Percentiles rank a stretch among this genome's conserved stretches.
Conservation (phyloP, 371 early-diverging fungal species). For the Rhizomucor pusillus region DNA sequence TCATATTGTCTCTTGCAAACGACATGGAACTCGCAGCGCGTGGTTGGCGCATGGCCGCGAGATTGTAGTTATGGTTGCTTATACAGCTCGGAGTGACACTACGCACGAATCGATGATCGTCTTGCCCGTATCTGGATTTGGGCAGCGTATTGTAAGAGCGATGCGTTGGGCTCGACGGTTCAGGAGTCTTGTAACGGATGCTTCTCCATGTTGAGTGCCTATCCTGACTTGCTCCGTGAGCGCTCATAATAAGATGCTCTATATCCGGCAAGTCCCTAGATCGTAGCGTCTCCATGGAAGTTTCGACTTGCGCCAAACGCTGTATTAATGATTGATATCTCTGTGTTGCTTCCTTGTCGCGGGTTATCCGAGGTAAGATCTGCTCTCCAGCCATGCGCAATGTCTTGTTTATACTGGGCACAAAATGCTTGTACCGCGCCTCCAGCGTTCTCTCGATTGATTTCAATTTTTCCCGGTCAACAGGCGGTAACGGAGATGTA, state of each 20-base stretch:
- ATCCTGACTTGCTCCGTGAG: no score
- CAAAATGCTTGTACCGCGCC: conserved; percentile 61
- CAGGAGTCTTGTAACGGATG: conserved; percentile 34
- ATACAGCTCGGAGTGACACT: conserved; percentile 25
- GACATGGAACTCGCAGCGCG: conserved; percentile 22
- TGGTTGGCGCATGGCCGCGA: conserved; percentile 1
- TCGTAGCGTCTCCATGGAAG: conserved; percentile 48
- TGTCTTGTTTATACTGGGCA: conserved; percentile 60
- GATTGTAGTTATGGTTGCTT: not conserved
- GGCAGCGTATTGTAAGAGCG: conserved; percentile 5
- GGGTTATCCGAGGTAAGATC: conserved; percentile 52
- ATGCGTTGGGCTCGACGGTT: conserved; percentile 12
- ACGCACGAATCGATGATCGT: conserved; percentile 13
- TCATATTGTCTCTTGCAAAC: conserved; percentile 7
- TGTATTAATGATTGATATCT: conserved; percentile 52
- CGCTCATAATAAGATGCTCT: conserved; percentile 17
- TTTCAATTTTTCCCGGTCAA: conserved; percentile 53
- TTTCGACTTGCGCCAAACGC: conserved; percentile 51
- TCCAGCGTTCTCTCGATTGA: conserved; percentile 59
- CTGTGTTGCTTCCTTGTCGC: conserved; percentile 41
- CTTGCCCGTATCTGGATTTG: not conserved
- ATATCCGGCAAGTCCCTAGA: conserved; percentile 44
- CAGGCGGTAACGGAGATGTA: conserved; percentile 21
- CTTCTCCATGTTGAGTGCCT: conserved; percentile 18
- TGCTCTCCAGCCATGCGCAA: conserved; percentile 56